Evolutionary conservation across 225 moss, liverwort and hornwort species (phyloP), one percentile per base, ranked within the genome.

Genomic region (Antitrichia curtipendula): DNA sequence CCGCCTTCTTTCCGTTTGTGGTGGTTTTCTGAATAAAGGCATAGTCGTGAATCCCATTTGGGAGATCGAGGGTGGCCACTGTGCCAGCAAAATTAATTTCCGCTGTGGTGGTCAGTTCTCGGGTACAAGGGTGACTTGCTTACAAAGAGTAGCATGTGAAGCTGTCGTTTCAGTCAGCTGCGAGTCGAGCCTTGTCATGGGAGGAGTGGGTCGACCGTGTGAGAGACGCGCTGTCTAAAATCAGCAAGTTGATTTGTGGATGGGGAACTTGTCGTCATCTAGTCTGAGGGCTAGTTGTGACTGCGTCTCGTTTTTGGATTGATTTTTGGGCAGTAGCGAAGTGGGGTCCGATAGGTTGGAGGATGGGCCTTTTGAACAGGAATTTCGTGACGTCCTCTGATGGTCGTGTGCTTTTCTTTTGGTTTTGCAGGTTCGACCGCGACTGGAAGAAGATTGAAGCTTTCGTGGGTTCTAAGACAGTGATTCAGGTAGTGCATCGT

Each of bases 401-500:
- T 83, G 29, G 58, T 61, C 38, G 40, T 71, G n/a, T 60, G 73
- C 15, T 36, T 58, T 60, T 29, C 47, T 31, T 75, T 83, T 57
- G 21, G 14, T 68, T 85, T 27, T n/a, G 62, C 95, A 99, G 99
- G 89, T 99, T 96, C 78, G 96, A 99, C 89, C 96, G 99, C 25
- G 99, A 99, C 86, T 99, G 99, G 99, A 99, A 99, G 86, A 99
- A 97, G 89, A 99, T 99, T 24, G 99, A 99, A 88, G 97, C 97
- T 28, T 99, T 99, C 86, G 99, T 99, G 59, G 99, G 96, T 57
- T 96, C 99, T 28, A 99, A 99, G 91, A 97, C 99, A 36, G 99
- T 99, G 5, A 99, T 99, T 83, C 99, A 99, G 94, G 95, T 95
- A 89, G 73, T 60, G 86, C 62, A 29, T 22, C 50, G 38, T 61